These are phyloP conservation scores for Schizochytrium sp. DNA, from an alignment of 108 stramenopile species.

Conservation along the genomic window DNA sequence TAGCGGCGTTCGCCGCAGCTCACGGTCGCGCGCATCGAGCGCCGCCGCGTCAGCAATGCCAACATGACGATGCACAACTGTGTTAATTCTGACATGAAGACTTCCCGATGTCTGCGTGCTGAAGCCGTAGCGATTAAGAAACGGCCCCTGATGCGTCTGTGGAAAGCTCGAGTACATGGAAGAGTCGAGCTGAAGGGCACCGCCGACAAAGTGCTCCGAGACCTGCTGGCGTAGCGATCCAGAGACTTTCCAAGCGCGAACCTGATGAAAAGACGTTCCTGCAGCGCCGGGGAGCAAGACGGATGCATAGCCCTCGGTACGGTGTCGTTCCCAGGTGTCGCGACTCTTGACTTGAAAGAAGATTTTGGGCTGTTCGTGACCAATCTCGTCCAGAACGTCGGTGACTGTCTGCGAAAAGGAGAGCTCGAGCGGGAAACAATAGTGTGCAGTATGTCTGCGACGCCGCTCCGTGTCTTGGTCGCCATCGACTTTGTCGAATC, in stretches of 20 bases:
- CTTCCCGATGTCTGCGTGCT: not conserved
- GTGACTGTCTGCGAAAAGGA: not conserved
- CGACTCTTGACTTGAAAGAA: not conserved
- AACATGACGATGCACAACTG: not conserved
- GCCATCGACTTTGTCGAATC: not conserved
- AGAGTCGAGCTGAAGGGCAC: not conserved
- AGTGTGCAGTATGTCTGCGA: not conserved
- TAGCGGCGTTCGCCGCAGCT: not conserved
- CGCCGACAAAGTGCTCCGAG: not conserved
- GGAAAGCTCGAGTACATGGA: not conserved
- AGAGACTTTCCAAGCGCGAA: not conserved
- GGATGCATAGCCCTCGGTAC: not conserved
- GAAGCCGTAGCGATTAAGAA: constrained; percentile 8
- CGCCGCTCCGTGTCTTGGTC: not conserved
- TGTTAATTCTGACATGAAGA: not conserved
- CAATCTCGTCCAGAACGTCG: not conserved
- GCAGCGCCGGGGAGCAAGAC: not conserved
- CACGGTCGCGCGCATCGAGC: not conserved
- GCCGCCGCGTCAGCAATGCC: not conserved
- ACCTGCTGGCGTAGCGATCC: not conserved
- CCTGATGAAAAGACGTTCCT: not conserved
- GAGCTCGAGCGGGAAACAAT: not conserved
- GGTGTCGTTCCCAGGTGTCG: not conserved
- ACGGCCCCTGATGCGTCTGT: not conserved
- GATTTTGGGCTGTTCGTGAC: not conserved